A percentile compares a stretch with the other conserved stretches of the same genome.
Evolutionary conservation across 176 grass and related monocot species (phyloP).

Genomic region (Raddia distichophylla): DNA sequence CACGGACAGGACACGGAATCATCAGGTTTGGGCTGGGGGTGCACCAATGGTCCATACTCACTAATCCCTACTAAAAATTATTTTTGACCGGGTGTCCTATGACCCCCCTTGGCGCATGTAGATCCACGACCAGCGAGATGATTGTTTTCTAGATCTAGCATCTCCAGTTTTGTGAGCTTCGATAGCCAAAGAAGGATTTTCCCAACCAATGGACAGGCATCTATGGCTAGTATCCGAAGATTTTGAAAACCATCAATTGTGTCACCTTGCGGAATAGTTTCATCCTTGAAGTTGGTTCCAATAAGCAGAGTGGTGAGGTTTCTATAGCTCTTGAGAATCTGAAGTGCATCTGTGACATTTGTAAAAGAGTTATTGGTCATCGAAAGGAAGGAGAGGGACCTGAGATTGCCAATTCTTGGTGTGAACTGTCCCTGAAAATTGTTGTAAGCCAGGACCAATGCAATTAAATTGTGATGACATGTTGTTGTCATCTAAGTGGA

Average conservation of each 20-base stretch:
- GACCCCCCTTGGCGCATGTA: too few relatives aligned
- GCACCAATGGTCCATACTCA: too few relatives aligned
- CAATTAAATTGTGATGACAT: slow-evolving; percentile 43
- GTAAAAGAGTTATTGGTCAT: slow-evolving; percentile 56
- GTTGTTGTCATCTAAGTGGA: too few relatives aligned
- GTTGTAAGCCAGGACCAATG: slow-evolving; percentile 63
- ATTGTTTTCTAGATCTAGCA: slow-evolving; percentile 70
- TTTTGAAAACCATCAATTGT: slow-evolving; percentile 62
- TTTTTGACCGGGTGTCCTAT: too few relatives aligned
- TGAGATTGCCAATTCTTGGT: slow-evolving; percentile 57
- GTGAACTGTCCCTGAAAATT: slow-evolving; percentile 56
- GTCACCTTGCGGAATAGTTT: slow-evolving; percentile 53
- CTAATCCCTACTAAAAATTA: too few relatives aligned
- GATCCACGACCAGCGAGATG: slow-evolving; percentile 59
- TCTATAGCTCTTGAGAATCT: slow-evolving; percentile 62
- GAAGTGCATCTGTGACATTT: slow-evolving; percentile 65
- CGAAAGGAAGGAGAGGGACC: slow-evolving; percentile 63
- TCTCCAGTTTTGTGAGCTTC: slow-evolving; percentile 59
- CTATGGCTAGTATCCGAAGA: slow-evolving; percentile 57
- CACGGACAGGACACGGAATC: too few relatives aligned
- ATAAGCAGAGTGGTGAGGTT: slow-evolving; percentile 60
- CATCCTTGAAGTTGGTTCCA: slow-evolving; percentile 59
- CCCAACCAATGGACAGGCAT: slow-evolving; percentile 45
- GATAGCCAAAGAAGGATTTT: slow-evolving; percentile 69
- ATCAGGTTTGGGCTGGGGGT: too few relatives aligned